A percentile compares a stretch with the other conserved stretches of the same genome.
phyloP scores from a whole-genome alignment of 2,329 filamentous ascomycete species.

The Coniosporium tulheliwenetii region DNA sequence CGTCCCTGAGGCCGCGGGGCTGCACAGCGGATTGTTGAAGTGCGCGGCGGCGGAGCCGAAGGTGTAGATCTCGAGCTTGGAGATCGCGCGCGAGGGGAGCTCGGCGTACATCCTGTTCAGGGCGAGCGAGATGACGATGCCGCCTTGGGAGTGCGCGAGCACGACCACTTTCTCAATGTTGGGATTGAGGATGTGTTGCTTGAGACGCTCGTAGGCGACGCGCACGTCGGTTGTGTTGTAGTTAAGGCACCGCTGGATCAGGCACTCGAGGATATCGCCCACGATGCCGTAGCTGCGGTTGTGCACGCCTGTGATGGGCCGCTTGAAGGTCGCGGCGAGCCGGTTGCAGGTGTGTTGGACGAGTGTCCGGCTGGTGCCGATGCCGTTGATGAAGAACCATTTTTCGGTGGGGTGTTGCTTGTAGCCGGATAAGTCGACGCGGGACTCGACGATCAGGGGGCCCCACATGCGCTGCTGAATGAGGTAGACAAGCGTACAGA shows the following conservation, averaged over 20 bases:
- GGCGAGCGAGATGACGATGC: slow-evolving; percentile 55
- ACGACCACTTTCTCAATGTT: slow-evolving; percentile 54
- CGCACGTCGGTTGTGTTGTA: slow-evolving; percentile 53
- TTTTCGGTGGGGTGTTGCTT: slow-evolving; percentile 1
- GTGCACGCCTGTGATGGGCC: slow-evolving; percentile 2
- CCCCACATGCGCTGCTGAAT: slow-evolving; percentile 1
- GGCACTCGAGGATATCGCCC: slow-evolving; percentile 63
- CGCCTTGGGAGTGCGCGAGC: slow-evolving; percentile 64
- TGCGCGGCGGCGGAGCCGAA: slow-evolving; percentile 60
- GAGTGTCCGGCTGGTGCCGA: background rate
- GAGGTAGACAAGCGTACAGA: background rate
- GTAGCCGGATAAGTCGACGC: background rate
- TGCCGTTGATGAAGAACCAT: slow-evolving; percentile 2
- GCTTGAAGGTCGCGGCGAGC: slow-evolving; percentile 1
- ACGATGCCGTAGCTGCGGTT: slow-evolving; percentile 38
- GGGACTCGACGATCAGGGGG: background rate
- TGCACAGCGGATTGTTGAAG: slow-evolving; percentile 13
- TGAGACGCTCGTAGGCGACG: slow-evolving; percentile 43
- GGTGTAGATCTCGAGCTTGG: slow-evolving; percentile 58
- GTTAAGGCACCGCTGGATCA: slow-evolving; percentile 59
- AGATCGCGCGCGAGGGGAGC: slow-evolving; percentile 46
- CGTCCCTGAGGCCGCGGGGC: slow-evolving; percentile 13
- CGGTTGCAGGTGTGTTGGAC: slow-evolving; percentile 1
- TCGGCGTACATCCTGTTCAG: slow-evolving; percentile 66
- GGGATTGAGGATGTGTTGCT: slow-evolving; percentile 46